These are phyloP conservation scores for Cubamyces lactineus DNA, from an alignment of 768 basidiomycete genomes.

Conservation along the genomic window DNA sequence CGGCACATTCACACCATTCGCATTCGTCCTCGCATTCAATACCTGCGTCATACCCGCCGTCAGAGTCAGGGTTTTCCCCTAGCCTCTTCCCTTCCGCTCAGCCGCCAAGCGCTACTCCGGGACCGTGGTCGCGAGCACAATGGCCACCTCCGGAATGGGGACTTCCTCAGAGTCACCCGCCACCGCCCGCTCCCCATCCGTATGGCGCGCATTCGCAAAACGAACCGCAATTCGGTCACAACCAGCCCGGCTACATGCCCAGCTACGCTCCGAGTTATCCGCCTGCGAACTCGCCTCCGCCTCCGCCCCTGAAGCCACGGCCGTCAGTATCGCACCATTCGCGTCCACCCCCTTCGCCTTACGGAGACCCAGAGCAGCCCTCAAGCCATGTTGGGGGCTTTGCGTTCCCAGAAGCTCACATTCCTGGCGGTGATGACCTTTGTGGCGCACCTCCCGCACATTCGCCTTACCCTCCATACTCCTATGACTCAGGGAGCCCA, in stretches of 20 bases:
- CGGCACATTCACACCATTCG: conserved; percentile 22
- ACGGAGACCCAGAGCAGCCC: not conserved
- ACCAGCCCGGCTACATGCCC: conserved; percentile 3
- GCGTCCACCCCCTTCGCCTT: conserved; percentile 13
- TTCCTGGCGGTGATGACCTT: conserved; percentile 9
- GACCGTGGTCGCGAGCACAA: conserved; percentile 23
- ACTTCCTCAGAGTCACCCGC: conserved; percentile 9
- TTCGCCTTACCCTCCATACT: conserved; percentile 3
- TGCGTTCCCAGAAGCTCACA: conserved; percentile 31
- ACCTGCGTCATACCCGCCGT: conserved; percentile 1
- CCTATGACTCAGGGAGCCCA: not conserved
- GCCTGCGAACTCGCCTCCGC: conserved; percentile 8
- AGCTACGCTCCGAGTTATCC: conserved; percentile 19
- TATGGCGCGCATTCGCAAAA: not conserved
- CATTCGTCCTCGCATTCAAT: conserved; percentile 19
- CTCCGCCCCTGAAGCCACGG: conserved; percentile 23
- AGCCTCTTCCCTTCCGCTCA: conserved; percentile 18
- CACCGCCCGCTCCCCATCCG: not conserved
- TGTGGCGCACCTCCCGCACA: conserved; percentile 6
- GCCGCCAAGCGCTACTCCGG: not conserved
- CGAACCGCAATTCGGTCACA: not conserved
- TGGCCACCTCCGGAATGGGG: conserved; percentile 34
- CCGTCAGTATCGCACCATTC: conserved; percentile 20
- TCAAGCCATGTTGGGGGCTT: conserved; percentile 19
- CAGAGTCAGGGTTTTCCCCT: conserved; percentile 11